A percentile compares a stretch with the other conserved stretches of the same genome.
Conservation (phyloP, 345 rosid species). For the Eucalyptus microcorys region DNA sequence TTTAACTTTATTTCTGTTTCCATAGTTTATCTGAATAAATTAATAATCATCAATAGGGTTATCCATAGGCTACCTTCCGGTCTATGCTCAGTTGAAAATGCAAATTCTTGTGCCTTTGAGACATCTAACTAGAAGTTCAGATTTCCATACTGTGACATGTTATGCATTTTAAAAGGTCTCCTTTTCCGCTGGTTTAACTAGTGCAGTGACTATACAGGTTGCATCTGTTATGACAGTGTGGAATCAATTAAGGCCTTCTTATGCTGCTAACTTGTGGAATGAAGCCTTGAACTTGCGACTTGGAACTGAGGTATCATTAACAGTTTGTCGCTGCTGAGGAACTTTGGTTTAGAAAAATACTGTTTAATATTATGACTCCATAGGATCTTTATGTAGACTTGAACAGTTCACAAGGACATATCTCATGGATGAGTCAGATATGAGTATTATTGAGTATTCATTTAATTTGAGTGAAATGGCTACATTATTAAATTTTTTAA, state of each 20-base stretch:
- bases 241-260: constrained; percentile 79
- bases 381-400: background rate
- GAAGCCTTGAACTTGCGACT: constrained; percentile 94
- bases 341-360: background rate
- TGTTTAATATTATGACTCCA: background rate
- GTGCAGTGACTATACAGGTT: constrained; percentile 34
- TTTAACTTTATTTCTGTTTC: background rate
- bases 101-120: background rate
- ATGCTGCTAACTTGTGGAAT: constrained; percentile 94
- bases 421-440: background rate
- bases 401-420: background rate
- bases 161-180: background rate
- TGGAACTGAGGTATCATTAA: constrained; percentile 62
- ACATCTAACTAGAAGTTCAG: background rate
- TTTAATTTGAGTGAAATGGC: background rate
- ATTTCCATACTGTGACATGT: background rate
- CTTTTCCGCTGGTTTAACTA: background rate
- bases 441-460: background rate
- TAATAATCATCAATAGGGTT: background rate
- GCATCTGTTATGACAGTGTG: constrained; percentile 98
- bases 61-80: background rate
- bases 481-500: background rate
- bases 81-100: background rate
- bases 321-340: background rate
- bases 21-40: background rate